phyloP scores from a whole-genome alignment of 345 rosid genomes.

The Leavenworthia alabamica region DNA sequence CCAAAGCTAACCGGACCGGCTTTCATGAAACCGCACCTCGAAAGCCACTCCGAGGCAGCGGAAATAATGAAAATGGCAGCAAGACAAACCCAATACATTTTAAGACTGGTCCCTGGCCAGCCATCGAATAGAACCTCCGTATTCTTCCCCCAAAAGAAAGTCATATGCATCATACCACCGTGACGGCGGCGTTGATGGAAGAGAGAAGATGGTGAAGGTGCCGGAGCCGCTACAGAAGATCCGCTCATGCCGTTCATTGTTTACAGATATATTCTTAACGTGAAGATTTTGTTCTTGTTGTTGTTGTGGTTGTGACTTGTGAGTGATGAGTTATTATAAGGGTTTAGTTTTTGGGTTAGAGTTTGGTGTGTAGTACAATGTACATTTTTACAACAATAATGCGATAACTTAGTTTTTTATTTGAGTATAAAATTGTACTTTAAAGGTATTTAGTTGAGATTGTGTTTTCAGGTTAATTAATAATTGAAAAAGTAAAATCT shows the following conservation, averaged over 20 bases:
- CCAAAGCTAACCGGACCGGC: slow-evolving; percentile 47
- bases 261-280: slow-evolving; percentile 2
- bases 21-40: slow-evolving; percentile 32
- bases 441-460: slow-evolving; percentile 1
- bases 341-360: slow-evolving; percentile 14
- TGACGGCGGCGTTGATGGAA: slow-evolving; percentile 13
- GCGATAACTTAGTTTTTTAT: slow-evolving; percentile 3
- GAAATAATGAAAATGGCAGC: slow-evolving; percentile 45
- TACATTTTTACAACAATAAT: slow-evolving; percentile 17
- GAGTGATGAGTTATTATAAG: background rate
- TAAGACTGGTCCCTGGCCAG: slow-evolving; percentile 61
- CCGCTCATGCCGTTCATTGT: slow-evolving; percentile 27
- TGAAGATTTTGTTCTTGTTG: background rate
- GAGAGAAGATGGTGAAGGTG: slow-evolving; percentile 22
- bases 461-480: no score
- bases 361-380: slow-evolving; percentile 31
- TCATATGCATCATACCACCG: slow-evolving; percentile 36
- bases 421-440: slow-evolving; percentile 7
- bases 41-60: slow-evolving; percentile 48
- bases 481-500: background rate
- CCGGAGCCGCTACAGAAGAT: slow-evolving; percentile 5
- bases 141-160: slow-evolving; percentile 66
- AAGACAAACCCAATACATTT: slow-evolving; percentile 61
- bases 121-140: slow-evolving; percentile 55
- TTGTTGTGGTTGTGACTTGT: background rate